phyloP scores from a whole-genome alignment of 2,329 filamentous ascomycete species.

The Lasiodiplodia theobromae region DNA sequence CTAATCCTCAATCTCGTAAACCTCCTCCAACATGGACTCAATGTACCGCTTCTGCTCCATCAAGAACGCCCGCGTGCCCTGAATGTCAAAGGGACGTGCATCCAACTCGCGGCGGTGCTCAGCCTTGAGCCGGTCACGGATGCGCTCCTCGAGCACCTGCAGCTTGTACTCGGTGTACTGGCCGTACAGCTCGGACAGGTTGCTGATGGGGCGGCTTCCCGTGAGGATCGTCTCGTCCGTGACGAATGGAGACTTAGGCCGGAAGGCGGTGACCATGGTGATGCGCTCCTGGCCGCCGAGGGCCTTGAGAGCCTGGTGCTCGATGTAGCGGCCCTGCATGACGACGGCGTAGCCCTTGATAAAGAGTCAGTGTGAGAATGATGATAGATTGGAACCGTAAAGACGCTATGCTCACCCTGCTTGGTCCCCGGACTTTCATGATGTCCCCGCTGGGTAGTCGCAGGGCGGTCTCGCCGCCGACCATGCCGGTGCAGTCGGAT shows the following conservation, averaged over 20 bases:
- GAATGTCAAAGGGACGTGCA: conserved; percentile 32
- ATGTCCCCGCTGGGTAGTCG: conserved; percentile 60
- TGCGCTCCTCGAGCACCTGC: conserved; percentile 47
- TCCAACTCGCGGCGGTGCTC: not conserved
- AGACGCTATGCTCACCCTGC: conserved; percentile 44
- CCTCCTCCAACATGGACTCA: conserved; percentile 32
- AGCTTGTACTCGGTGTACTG: conserved; percentile 50
- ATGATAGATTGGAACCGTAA: not conserved
- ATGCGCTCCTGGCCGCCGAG: conserved; percentile 54
- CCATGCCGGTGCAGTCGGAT: conserved; percentile 56
- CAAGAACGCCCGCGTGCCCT: conserved; percentile 43
- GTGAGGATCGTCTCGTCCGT: conserved; percentile 51
- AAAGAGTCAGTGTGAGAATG: not conserved
- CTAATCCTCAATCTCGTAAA: not conserved
- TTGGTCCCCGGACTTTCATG: conserved; percentile 54
- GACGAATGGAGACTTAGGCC: conserved; percentile 49
- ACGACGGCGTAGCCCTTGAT: conserved; percentile 45
- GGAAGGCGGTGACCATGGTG: conserved; percentile 57
- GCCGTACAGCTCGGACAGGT: conserved; percentile 48
- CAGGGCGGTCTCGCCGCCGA: conserved; percentile 65
- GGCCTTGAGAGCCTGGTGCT: conserved; percentile 53
- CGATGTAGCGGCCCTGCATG: conserved; percentile 56
- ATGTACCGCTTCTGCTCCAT: conserved; percentile 45
- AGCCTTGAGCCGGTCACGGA: conserved; percentile 44
- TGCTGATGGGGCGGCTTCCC: conserved; percentile 47